A percentile compares a stretch with the other conserved stretches of the same genome.
phyloP scores from a whole-genome alignment of 768 basidiomycete genomes.

The Plicaturopsis crispa region DNA sequence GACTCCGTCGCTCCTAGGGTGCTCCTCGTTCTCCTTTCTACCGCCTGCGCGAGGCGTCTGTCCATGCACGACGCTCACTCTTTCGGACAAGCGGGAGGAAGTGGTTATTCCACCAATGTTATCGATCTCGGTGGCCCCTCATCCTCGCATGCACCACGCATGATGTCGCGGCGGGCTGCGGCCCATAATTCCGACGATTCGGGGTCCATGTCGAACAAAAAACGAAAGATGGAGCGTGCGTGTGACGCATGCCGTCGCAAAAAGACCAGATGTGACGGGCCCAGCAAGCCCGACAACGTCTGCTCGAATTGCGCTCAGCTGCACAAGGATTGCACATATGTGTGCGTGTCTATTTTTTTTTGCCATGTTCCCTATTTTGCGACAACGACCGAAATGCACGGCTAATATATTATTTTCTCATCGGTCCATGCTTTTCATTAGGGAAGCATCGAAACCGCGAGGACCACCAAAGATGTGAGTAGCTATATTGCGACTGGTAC shows the following conservation, averaged over 20 bases:
- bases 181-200: too few species aligned
- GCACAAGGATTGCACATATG: conserved; percentile 49
- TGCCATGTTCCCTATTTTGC: neutral
- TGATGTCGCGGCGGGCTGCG: too few species aligned
- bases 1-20: too few species aligned
- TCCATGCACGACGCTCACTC: too few species aligned
- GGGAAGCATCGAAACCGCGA: conserved; percentile 58
- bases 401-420: neutral
- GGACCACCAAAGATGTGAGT: conserved; percentile 65
- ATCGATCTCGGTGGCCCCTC: too few species aligned
- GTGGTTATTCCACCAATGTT: too few species aligned
- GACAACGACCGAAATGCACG: neutral
- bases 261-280: conserved; percentile 57
- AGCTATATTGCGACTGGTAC: conserved; percentile 1
- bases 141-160: too few species aligned
- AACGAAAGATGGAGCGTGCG: conserved; percentile 44
- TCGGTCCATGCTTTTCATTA: too few species aligned
- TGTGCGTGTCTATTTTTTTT: conserved; percentile 31
- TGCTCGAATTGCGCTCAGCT: conserved; percentile 53
- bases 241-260: conserved; percentile 53
- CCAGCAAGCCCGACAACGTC: conserved; percentile 37
- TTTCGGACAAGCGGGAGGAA: too few species aligned
- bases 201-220: conserved; percentile 23
- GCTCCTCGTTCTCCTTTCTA: too few species aligned
- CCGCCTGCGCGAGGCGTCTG: too few species aligned